Conservation (phyloP, 805 yeast species). For the Yarrowia porcina region DNA sequence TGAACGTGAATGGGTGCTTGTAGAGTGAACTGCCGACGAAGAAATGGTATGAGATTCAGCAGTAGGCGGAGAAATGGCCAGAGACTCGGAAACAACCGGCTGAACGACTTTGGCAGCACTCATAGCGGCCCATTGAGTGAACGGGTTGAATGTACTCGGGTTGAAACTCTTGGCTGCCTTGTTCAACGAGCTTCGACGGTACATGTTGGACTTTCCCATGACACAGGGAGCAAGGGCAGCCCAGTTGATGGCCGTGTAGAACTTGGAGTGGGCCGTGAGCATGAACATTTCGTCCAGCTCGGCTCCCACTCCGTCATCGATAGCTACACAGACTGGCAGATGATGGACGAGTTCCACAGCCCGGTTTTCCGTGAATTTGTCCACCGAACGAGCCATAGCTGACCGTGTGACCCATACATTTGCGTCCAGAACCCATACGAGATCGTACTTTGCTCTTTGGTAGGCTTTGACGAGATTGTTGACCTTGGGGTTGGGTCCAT, state of each 20-base stretch:
- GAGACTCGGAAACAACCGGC: background rate
- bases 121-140: slow-evolving; percentile 21
- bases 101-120: background rate
- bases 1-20: background rate
- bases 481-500: slow-evolving; percentile 86
- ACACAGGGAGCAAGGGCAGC: slow-evolving; percentile 81
- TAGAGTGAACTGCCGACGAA: slow-evolving; percentile 10
- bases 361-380: slow-evolving; percentile 41
- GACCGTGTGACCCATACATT: slow-evolving; percentile 75
- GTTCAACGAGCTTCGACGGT: slow-evolving; percentile 58
- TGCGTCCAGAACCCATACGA: slow-evolving; percentile 81
- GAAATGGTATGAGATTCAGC: slow-evolving; percentile 3
- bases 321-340: slow-evolving; percentile 49
- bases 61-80: background rate
- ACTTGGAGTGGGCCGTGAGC: slow-evolving; percentile 79
- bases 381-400: slow-evolving; percentile 62
- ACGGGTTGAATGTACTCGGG: slow-evolving; percentile 29
- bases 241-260: slow-evolving; percentile 74
- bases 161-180: slow-evolving; percentile 31
- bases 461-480: slow-evolving; percentile 85
- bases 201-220: slow-evolving; percentile 83
- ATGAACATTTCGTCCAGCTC: slow-evolving; percentile 80
- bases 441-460: slow-evolving; percentile 60
- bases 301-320: slow-evolving; percentile 51
- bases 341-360: slow-evolving; percentile 71